phyloP scores from a whole-genome alignment of 495 filamentous ascomycete species.

The Penicillium tannophilum region DNA sequence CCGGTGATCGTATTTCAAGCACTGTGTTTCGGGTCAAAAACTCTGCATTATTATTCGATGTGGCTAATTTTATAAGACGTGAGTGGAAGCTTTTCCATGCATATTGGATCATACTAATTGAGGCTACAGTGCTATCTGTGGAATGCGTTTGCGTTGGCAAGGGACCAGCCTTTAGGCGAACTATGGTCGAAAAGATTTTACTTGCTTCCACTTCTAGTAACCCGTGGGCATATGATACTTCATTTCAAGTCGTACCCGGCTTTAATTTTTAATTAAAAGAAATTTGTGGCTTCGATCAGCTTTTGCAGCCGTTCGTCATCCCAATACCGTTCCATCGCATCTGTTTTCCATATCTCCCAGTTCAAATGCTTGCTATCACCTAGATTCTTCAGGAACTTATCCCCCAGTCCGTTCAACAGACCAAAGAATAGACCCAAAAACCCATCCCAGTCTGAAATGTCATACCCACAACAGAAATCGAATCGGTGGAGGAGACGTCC shows the following conservation, averaged over 20 bases:
- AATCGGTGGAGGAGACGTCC: slow-evolving; percentile 39
- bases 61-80: slow-evolving; percentile 28
- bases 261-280: slow-evolving; percentile 9
- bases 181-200: slow-evolving; percentile 32
- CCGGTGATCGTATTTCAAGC: slow-evolving; percentile 13
- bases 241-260: not conserved
- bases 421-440: slow-evolving; percentile 44
- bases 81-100: slow-evolving; percentile 12
- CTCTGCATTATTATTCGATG: slow-evolving; percentile 21
- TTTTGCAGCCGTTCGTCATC: slow-evolving; percentile 25
- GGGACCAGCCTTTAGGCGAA: slow-evolving; percentile 32
- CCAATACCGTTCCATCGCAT: slow-evolving; percentile 29
- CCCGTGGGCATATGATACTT: slow-evolving; percentile 21
- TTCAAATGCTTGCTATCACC: slow-evolving; percentile 28
- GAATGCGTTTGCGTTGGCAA: slow-evolving; percentile 31
- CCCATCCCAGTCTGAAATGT: slow-evolving; percentile 42
- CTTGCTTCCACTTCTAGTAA: slow-evolving; percentile 23
- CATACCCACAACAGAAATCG: slow-evolving; percentile 41
- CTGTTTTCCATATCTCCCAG: slow-evolving; percentile 38
- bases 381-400: not conserved
- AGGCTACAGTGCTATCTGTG: slow-evolving; percentile 22
- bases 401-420: slow-evolving; percentile 27
- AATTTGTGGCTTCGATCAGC: slow-evolving; percentile 3
- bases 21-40: slow-evolving; percentile 15
- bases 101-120: slow-evolving; percentile 7